These are phyloP conservation scores for Hygrophoropsis aurantiaca DNA, from an alignment of 768 basidiomycete genomes.

Conservation along the genomic window DNA sequence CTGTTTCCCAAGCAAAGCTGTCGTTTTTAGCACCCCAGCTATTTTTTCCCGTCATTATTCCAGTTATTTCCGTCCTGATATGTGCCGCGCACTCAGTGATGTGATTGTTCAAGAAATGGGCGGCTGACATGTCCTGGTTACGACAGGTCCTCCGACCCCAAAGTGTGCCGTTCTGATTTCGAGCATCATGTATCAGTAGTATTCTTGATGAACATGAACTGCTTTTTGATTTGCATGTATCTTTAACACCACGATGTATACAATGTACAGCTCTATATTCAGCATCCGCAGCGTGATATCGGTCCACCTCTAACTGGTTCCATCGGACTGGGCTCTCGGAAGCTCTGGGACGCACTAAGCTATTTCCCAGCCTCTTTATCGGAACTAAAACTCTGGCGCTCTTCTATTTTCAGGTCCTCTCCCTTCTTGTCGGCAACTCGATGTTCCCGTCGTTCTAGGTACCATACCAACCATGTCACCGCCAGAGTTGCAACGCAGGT, in stretches of 20 bases:
- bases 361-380: no score
- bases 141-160: slow-evolving; percentile 1
- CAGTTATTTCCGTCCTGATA: background rate
- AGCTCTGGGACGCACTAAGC: no score
- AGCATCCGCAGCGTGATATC: no score
- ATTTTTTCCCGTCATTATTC: background rate
- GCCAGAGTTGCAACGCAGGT: slow-evolving; percentile 54
- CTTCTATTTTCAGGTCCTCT: background rate
- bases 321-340: no score
- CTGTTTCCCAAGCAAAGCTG: no score
- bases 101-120: no score
- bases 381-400: background rate
- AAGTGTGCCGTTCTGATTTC: slow-evolving; percentile 1
- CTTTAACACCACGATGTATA: background rate
- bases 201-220: slow-evolving; percentile 3
- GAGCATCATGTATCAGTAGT: slow-evolving; percentile 13
- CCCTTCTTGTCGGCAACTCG: background rate
- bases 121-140: no score
- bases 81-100: background rate
- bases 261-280: no score
- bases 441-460: slow-evolving; percentile 44
- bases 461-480: slow-evolving; percentile 57
- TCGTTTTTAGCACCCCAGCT: background rate
- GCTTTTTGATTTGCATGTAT: background rate
- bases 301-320: no score